Evolutionary conservation across 345 rosid genomes (phyloP).

Genomic region (Moricandia arvensis): DNA sequence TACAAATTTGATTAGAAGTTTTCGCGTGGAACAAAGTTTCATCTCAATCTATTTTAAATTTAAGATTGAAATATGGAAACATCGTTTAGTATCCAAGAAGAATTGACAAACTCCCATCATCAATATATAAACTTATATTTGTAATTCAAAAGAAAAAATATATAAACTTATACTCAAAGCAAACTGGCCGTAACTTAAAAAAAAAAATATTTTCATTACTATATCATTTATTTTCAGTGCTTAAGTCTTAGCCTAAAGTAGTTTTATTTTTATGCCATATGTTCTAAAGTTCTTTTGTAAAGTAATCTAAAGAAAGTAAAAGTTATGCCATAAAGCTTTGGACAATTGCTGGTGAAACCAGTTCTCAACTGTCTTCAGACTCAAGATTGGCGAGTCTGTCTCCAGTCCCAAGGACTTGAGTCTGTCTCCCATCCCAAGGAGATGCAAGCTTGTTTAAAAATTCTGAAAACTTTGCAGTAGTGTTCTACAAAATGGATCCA

Average conservation of each 20-base stretch:
- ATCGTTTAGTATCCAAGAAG: background rate
- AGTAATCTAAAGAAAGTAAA: slow-evolving; percentile 3
- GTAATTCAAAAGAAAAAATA: too few species aligned
- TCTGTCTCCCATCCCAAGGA: too few species aligned
- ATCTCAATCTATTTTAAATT: background rate
- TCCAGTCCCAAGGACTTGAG: too few species aligned
- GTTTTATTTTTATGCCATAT: background rate
- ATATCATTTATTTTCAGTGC: too few species aligned
- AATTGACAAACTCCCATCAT: background rate
- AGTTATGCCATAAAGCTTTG: slow-evolving; percentile 3
- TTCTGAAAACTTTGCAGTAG: too few species aligned
- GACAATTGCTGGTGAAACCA: background rate
- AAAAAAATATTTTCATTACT: too few species aligned
- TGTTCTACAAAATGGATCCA: background rate
- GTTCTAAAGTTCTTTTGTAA: background rate
- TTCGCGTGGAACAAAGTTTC: too few species aligned
- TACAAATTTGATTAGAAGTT: too few species aligned
- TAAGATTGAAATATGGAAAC: background rate
- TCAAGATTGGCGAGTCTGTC: background rate
- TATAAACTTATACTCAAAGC: too few species aligned
- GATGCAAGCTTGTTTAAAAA: too few species aligned
- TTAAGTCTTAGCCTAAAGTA: slow-evolving; percentile 9
- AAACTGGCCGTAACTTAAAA: too few species aligned
- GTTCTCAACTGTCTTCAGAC: too few species aligned
- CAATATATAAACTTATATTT: background rate